Base-by-base conservation (phyloP, 192 early-diverging fungal species). In the Coemansia sp. region DNA sequence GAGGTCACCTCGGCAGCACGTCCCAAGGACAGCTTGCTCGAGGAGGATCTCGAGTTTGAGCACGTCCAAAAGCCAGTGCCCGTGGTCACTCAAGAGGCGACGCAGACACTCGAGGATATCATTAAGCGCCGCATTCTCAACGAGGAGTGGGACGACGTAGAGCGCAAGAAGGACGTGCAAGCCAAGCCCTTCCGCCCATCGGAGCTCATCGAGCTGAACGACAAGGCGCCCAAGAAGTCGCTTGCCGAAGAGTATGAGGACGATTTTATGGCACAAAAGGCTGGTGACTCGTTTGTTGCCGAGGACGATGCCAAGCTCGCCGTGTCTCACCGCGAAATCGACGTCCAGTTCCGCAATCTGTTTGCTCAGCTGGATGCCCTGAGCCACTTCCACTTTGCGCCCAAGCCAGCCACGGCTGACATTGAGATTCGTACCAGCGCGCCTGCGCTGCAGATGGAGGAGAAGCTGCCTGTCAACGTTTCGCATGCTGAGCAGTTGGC, bases 91-190 rank as follows among this genome's bases (percentile, higher is more conserved):
- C 91, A 94, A 72, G 95, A 98, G 74, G 75, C 82, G 0, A 98
- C 95, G 7, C 73, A 85, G 56, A 85, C 92, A 5, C 84, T 99
- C 11, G 96, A 97, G 70, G 96, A 97, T 57, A 71, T 96, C 61
- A 99, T 99, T 79, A 93, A 92, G 76, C 87, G 88, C 57, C 91
- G 97, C 28, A 97, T 99, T 73, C 71, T 93, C 36, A 95, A 94
- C 59, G 80, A 83, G 33, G 86, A 90, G 68, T 99, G 90, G 83
- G 93, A 98, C 81, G 95, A 98, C 71, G 97, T 99, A 3, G 91
- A 90, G 37, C 89, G 96, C 60, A 94, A 94, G 76, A 85, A 88
- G 48, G 91, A 94, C 62, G 87, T 90, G 20, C 86, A 87, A 34
- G 83, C 76, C 36, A 84, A 86, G 70, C 88, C 88, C 1, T 91